Evolutionary conservation across 2,329 filamentous ascomycete genomes (phyloP).

Genomic region (Talaromyces sp.): DNA sequence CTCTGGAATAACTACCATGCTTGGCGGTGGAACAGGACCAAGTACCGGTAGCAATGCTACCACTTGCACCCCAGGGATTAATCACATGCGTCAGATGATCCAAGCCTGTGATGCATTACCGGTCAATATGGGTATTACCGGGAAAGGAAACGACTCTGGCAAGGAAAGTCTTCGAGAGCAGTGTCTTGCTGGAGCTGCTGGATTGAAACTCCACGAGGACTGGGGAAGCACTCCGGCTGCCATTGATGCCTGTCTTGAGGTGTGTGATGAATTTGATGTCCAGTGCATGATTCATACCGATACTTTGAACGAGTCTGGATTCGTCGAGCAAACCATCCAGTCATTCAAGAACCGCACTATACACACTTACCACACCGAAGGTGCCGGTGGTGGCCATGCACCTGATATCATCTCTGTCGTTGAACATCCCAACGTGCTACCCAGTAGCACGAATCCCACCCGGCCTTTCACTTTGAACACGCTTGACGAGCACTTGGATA

Average conservation of each 20-base stretch:
- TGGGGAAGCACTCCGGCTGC: constrained; percentile 89
- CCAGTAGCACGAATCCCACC: constrained; percentile 87
- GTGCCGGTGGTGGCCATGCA: constrained; percentile 88
- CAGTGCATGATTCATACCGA: constrained; percentile 95
- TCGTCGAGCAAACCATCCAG: constrained; percentile 84
- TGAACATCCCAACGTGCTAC: constrained; percentile 80
- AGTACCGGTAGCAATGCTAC: constrained; percentile 87
- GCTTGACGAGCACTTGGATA: constrained; percentile 92
- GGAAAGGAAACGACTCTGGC: constrained; percentile 84
- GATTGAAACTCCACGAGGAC: constrained; percentile 91
- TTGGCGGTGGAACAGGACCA: constrained; percentile 89
- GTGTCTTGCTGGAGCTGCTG: constrained; percentile 74
- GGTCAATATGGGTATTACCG: constrained; percentile 83
- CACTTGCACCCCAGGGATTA: constrained; percentile 82
- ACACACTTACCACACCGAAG: constrained; percentile 96
- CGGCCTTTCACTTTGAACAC: constrained; percentile 87
- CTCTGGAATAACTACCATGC: constrained; percentile 81
- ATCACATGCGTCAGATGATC: constrained; percentile 81
- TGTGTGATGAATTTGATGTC: constrained; percentile 87
- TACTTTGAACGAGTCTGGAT: constrained; percentile 94
- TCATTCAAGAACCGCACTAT: constrained; percentile 83
- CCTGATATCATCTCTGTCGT: constrained; percentile 95
- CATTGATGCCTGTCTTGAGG: constrained; percentile 76
- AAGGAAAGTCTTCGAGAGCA: constrained; percentile 69
- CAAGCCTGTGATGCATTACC: constrained; percentile 77